A percentile compares a stretch with the other conserved stretches of the same genome.
These are phyloP conservation scores for Coemansia umbellata DNA, from an alignment of 192 early-diverging fungal genomes.

Conservation along the genomic window DNA sequence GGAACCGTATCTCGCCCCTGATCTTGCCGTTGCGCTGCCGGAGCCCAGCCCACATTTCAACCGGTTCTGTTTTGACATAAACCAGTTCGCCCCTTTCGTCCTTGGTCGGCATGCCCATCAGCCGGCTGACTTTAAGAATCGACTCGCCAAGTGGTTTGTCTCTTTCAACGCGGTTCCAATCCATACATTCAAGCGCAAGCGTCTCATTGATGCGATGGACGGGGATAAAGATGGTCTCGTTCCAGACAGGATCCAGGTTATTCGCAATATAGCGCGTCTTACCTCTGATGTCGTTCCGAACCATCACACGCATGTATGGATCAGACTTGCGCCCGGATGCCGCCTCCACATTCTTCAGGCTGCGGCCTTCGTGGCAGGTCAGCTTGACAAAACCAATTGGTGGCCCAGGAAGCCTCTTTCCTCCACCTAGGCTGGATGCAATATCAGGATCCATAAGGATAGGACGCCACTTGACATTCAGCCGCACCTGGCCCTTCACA, in stretches of 20 bases:
- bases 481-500: slow-evolving; percentile 52
- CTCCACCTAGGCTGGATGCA: slow-evolving; percentile 44
- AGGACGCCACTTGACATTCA: slow-evolving; percentile 78
- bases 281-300: slow-evolving; percentile 59
- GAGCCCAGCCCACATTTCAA: slow-evolving; percentile 56
- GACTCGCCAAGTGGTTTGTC: slow-evolving; percentile 81
- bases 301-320: slow-evolving; percentile 79
- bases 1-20: slow-evolving; percentile 61
- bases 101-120: slow-evolving; percentile 43
- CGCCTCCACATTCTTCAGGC: slow-evolving; percentile 81
- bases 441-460: slow-evolving; percentile 68
- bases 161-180: slow-evolving; percentile 82
- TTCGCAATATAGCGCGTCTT: slow-evolving; percentile 78
- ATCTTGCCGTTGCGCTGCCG: slow-evolving; percentile 56
- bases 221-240: slow-evolving; percentile 84
- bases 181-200: slow-evolving; percentile 76
- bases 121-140: slow-evolving; percentile 55
- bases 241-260: slow-evolving; percentile 86
- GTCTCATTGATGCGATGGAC: slow-evolving; percentile 70
- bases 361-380: slow-evolving; percentile 67
- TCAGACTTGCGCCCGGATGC: slow-evolving; percentile 80
- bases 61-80: slow-evolving; percentile 39
- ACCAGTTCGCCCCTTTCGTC: slow-evolving; percentile 40
- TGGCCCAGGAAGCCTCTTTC: slow-evolving; percentile 47
- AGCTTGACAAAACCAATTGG: slow-evolving; percentile 80